Conservation (phyloP, 257 asterid species). For the Coffea canephora region DNA sequence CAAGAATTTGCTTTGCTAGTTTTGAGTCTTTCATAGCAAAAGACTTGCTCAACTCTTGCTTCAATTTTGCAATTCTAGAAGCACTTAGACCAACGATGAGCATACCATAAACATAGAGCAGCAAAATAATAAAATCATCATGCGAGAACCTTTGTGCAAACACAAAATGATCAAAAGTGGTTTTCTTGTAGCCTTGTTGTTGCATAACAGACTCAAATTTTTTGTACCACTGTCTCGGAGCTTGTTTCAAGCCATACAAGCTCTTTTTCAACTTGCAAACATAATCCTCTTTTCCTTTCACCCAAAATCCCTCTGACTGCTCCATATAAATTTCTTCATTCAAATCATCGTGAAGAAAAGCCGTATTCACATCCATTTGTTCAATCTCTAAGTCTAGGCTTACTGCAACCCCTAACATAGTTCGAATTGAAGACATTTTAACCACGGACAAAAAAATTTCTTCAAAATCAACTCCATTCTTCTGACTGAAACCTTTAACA, state of each 20-base stretch:
- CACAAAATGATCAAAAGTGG: background rate
- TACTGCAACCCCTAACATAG: too few species aligned
- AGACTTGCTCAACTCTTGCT: background rate
- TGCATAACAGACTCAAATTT: background rate
- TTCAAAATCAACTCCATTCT: too few species aligned
- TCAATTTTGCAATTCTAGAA: background rate
- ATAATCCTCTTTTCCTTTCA: background rate
- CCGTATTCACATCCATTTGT: too few species aligned
- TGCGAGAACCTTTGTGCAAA: background rate
- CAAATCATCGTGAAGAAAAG: too few species aligned
- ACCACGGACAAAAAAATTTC: too few species aligned
- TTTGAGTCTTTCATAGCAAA: conserved; percentile 9
- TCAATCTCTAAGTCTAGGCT: too few species aligned
- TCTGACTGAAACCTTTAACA: too few species aligned
- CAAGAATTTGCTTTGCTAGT: background rate
- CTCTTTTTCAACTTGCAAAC: background rate
- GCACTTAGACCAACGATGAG: background rate
- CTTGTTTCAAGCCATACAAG: background rate
- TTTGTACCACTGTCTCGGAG: background rate
- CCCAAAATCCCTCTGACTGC: background rate
- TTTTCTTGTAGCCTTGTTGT: background rate
- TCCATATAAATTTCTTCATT: too few species aligned
- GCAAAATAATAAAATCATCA: background rate
- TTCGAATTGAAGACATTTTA: too few species aligned
- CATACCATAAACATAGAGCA: background rate